A percentile compares a stretch with the other conserved stretches of the same genome.
These are phyloP conservation scores for Sanguinoderma infundibulare DNA, from an alignment of 1,284 basidiomycete species.

Conservation along the genomic window DNA sequence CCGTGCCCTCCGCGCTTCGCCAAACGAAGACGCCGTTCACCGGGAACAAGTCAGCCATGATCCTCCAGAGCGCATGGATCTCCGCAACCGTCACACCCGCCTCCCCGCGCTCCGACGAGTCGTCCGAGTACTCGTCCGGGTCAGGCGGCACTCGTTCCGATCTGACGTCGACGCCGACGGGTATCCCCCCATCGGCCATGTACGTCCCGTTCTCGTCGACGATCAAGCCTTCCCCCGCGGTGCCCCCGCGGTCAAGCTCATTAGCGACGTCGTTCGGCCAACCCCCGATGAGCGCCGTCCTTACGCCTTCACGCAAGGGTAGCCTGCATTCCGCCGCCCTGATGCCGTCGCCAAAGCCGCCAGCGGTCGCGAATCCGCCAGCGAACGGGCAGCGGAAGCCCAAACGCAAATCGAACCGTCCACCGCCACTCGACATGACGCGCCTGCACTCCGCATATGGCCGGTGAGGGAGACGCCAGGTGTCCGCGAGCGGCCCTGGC, in stretches of 20 bases:
- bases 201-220: slow-evolving; percentile 27
- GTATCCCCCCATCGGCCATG: slow-evolving; percentile 22
- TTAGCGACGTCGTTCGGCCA: slow-evolving; percentile 22
- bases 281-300: slow-evolving; percentile 19
- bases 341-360: slow-evolving; percentile 13
- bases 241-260: slow-evolving; percentile 23
- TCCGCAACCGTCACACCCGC: slow-evolving; percentile 26
- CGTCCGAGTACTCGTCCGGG: slow-evolving; percentile 13
- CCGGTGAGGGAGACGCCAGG: slow-evolving; percentile 17
- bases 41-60: slow-evolving; percentile 23
- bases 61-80: slow-evolving; percentile 25
- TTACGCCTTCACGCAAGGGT: slow-evolving; percentile 16
- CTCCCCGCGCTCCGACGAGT: slow-evolving; percentile 20
- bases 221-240: slow-evolving; percentile 23
- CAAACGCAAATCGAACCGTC: slow-evolving; percentile 23
- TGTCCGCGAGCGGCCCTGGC: slow-evolving; percentile 15
- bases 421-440: slow-evolving; percentile 26
- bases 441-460: slow-evolving; percentile 25
- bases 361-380: slow-evolving; percentile 1
- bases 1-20: slow-evolving; percentile 11
- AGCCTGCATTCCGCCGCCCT: slow-evolving; percentile 3
- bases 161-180: slow-evolving; percentile 26
- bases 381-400: slow-evolving; percentile 10
- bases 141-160: slow-evolving; percentile 19
- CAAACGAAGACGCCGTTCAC: slow-evolving; percentile 16